These are phyloP conservation scores for Asterochloris sp. DNA, from an alignment of 139 green algal species.

Conservation along the genomic window DNA sequence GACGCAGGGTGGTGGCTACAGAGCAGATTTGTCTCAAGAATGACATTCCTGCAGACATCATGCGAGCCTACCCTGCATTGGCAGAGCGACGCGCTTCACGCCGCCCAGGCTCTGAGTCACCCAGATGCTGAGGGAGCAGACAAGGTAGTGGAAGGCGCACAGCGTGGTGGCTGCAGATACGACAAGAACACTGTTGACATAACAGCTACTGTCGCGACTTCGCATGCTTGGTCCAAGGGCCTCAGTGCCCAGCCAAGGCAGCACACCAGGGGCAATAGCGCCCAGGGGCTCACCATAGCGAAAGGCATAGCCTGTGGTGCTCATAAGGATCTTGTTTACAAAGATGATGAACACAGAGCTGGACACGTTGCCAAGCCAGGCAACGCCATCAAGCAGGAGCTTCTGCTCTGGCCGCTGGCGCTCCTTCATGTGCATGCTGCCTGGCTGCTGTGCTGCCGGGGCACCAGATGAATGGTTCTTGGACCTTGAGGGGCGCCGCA, in stretches of 20 bases:
- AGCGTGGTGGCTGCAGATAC: conserved; percentile 43
- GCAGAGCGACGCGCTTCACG: conserved; percentile 36
- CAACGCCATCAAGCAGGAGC: conserved; percentile 15
- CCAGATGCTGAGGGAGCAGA: conserved; percentile 42
- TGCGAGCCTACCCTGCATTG: conserved; percentile 7
- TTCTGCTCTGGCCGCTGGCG: conserved; percentile 8
- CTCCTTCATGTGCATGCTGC: no score
- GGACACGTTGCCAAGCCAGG: conserved; percentile 40
- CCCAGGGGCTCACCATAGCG: conserved; percentile 21
- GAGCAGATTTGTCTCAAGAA: neutral
- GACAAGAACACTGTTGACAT: neutral
- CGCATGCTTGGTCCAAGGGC: neutral
- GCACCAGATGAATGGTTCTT: no score
- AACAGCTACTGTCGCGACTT: neutral
- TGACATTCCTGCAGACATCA: neutral
- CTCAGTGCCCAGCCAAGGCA: neutral
- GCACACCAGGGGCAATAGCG: neutral
- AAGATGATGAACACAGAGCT: conserved; percentile 50
- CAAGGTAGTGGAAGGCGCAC: conserved; percentile 59
- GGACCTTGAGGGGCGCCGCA: no score
- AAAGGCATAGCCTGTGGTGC: conserved; percentile 38
- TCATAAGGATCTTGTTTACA: conserved; percentile 57
- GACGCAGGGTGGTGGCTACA: no score
- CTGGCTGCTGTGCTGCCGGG: no score
- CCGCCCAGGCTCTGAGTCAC: conserved; percentile 21